A percentile compares a stretch with the other conserved stretches of the same genome.
Evolutionary conservation across 257 asterid genomes (phyloP).

Genomic region (Jasminum sambac): DNA sequence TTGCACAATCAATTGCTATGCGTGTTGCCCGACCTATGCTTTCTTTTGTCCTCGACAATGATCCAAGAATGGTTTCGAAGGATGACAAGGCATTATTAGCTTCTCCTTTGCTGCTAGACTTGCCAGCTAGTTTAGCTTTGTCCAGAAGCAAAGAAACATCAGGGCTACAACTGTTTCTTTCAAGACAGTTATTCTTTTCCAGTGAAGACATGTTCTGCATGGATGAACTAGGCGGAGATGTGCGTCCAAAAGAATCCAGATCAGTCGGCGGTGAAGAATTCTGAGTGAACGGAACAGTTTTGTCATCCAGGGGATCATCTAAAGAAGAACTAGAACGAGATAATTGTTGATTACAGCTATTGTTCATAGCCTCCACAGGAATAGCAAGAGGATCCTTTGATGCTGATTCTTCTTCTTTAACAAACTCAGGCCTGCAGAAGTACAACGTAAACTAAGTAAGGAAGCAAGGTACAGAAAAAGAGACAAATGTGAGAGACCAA

Average conservation of each 20-base stretch:
- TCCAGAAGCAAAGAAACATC: conserved; percentile 47
- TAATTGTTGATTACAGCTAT: conserved; percentile 24
- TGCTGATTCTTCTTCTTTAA: conserved; percentile 37
- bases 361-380: conserved; percentile 40
- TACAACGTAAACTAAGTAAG: conserved; percentile 8
- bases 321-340: conserved; percentile 44
- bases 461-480: not conserved
- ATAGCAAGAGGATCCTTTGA: conserved; percentile 40
- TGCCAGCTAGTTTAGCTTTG: conserved; percentile 50
- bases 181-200: conserved; percentile 43
- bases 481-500: conserved; percentile 16
- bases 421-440: conserved; percentile 45
- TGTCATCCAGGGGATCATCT: conserved; percentile 45
- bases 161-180: conserved; percentile 54
- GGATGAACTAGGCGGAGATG: conserved; percentile 57
- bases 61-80: conserved; percentile 66
- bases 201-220: conserved; percentile 44
- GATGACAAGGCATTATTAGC: conserved; percentile 48
- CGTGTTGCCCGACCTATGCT: conserved; percentile 85
- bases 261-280: conserved; percentile 61
- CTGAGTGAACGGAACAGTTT: conserved; percentile 48
- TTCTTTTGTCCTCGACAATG: conserved; percentile 83
- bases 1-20: conserved; percentile 85
- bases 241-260: conserved; percentile 46
- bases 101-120: conserved; percentile 56